phyloP scores from a whole-genome alignment of 2,329 filamentous ascomycete genomes.

The Arthrobotrys musiformis region DNA sequence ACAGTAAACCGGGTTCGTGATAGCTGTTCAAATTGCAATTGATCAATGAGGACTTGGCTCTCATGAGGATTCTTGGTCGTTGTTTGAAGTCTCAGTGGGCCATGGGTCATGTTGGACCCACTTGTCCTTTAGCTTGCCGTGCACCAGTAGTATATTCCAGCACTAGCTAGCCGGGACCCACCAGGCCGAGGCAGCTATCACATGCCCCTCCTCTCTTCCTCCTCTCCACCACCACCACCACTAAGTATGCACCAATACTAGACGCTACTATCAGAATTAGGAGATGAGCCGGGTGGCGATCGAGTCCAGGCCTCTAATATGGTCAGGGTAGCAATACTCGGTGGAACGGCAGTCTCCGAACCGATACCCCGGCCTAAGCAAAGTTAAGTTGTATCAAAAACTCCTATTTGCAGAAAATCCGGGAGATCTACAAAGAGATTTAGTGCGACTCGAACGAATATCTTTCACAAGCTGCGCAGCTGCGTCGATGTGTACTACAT shows the following conservation, averaged over 20 bases:
- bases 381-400: not conserved
- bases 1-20: slow-evolving; percentile 13
- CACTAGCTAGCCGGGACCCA: not conserved
- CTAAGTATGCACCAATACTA: not conserved
- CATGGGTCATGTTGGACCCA: slow-evolving; percentile 21
- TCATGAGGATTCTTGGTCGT: not conserved
- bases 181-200: slow-evolving; percentile 34
- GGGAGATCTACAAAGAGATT: slow-evolving; percentile 19
- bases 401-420: slow-evolving; percentile 7
- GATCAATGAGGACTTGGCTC: not conserved
- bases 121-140: slow-evolving; percentile 15
- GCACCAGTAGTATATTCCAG: too few relatives aligned
- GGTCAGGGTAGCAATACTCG: not conserved
- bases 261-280: not conserved
- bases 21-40: slow-evolving; percentile 7
- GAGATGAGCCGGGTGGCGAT: slow-evolving; percentile 32
- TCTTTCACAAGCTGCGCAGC: not conserved
- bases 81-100: slow-evolving; percentile 12
- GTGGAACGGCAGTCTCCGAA: slow-evolving; percentile 49
- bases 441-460: slow-evolving; percentile 6
- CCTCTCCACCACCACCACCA: not conserved
- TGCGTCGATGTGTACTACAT: not conserved
- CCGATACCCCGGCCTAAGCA: not conserved
- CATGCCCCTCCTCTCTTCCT: slow-evolving; percentile 4
- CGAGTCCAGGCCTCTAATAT: slow-evolving; percentile 31